Conservation (phyloP, 1,284 basidiomycete species). For the Cryptococcus sp. region DNA sequence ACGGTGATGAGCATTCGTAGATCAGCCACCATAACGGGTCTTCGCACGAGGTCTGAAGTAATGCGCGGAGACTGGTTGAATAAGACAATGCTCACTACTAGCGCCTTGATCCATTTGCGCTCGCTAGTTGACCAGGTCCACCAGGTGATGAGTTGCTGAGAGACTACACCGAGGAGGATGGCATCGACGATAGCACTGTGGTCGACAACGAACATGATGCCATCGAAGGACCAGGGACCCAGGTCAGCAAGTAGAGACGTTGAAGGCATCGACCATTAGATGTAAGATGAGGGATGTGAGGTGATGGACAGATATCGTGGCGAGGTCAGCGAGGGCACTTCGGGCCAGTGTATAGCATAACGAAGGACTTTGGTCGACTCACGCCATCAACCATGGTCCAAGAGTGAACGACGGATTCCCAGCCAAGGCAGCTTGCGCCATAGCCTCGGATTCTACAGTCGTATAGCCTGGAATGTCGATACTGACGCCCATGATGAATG, state of each 20-base stretch:
- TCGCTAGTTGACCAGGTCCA: constrained; percentile 4
- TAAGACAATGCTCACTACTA: constrained; percentile 2
- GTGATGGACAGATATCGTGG: no score
- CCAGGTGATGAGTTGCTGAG: constrained; percentile 12
- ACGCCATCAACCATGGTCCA: constrained; percentile 10
- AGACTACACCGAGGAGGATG: constrained; percentile 2
- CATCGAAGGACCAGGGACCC: background rate
- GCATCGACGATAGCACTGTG: constrained; percentile 3
- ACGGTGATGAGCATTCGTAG: no score
- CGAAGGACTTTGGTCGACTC: background rate
- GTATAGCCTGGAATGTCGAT: constrained; percentile 9
- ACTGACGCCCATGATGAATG: no score
- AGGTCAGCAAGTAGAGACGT: background rate
- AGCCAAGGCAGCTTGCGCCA: constrained; percentile 4
- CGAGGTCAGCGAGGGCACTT: no score
- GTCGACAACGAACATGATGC: background rate
- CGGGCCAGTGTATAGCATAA: no score
- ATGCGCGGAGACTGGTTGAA: no score
- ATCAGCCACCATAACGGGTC: no score
- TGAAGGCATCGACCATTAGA: no score
- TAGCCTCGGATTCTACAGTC: constrained; percentile 4
- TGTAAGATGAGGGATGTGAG: no score
- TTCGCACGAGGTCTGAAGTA: no score
- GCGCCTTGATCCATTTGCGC: background rate
- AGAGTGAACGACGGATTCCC: background rate